Conservation (phyloP, 192 early-diverging fungal genomes). For the Linnemannia schmuckeri region DNA sequence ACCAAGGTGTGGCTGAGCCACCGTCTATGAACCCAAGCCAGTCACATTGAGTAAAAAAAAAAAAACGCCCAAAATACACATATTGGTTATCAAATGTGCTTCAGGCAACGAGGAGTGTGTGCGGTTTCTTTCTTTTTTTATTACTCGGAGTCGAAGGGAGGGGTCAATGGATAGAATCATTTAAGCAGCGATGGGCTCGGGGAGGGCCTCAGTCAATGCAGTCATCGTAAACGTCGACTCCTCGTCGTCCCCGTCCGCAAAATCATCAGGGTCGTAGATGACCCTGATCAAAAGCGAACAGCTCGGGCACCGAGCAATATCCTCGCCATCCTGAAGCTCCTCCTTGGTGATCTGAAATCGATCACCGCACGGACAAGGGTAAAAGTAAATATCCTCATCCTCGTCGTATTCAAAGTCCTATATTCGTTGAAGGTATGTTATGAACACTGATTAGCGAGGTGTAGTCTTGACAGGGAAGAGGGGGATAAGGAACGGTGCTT, state of each 20-base stretch:
- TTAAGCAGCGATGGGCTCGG: constrained; percentile 50
- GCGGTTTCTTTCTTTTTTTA: constrained; percentile 60
- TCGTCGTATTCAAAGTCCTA: constrained; percentile 97
- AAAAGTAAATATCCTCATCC: constrained; percentile 84
- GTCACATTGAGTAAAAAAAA: background rate
- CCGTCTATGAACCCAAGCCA: background rate
- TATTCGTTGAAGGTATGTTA: background rate
- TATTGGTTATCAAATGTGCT: background rate
- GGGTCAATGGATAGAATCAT: constrained; percentile 11
- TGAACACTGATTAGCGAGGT: background rate
- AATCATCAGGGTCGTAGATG: constrained; percentile 88
- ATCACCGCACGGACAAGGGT: constrained; percentile 98
- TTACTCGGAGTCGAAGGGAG: constrained; percentile 28
- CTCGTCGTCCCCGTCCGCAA: constrained; percentile 66
- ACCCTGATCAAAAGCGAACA: constrained; percentile 94
- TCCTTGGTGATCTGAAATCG: constrained; percentile 88
- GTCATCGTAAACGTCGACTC: constrained; percentile 59
- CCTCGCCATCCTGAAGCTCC: constrained; percentile 84
- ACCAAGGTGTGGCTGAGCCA: constrained; percentile 3
- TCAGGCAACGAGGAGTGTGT: background rate
- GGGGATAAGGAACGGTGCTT: background rate
- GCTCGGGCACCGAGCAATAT: constrained; percentile 90
- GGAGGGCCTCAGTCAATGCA: constrained; percentile 50
- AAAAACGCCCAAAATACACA: background rate
- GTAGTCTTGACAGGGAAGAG: background rate